Evolutionary conservation across 163 green algal species (phyloP).

Genomic region (Scenedesmus sp.): DNA sequence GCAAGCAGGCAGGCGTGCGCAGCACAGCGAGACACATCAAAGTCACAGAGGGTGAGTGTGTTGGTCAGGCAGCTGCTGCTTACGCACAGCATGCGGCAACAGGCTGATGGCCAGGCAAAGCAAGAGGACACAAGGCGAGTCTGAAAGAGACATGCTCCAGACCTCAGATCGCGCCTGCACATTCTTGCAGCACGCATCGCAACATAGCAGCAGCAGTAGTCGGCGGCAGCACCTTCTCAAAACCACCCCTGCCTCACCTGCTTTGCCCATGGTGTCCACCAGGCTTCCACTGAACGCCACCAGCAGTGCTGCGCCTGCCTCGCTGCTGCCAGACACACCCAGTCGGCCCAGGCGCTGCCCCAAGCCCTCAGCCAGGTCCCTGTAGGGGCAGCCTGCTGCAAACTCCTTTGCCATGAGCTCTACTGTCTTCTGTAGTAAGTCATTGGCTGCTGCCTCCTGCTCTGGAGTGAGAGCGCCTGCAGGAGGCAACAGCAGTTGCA

Average conservation of each 20-base stretch:
- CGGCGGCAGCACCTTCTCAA: too few relatives aligned
- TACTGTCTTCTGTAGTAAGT: conserved; percentile 34
- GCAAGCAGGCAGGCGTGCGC: not conserved
- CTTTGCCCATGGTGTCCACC: conserved; percentile 41
- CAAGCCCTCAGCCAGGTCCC: conserved; percentile 34
- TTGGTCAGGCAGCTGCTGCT: too few relatives aligned
- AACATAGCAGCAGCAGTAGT: too few relatives aligned
- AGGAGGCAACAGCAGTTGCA: not conserved
- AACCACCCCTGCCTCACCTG: not conserved
- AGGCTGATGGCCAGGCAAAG: too few relatives aligned
- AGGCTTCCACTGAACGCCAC: conserved; percentile 14
- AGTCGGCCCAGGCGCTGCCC: conserved; percentile 16
- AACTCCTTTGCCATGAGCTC: conserved; percentile 44
- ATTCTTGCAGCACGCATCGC: not conserved
- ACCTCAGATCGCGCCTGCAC: not conserved
- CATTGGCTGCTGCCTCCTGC: not conserved
- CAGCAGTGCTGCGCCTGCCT: not conserved
- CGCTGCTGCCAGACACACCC: not conserved
- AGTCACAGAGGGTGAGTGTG: not conserved
- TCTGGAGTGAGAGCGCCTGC: not conserved
- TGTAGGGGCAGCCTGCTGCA: conserved; percentile 22
- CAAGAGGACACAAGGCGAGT: too few relatives aligned
- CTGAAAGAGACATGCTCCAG: not conserved
- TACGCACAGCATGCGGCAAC: too few relatives aligned
- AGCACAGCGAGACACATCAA: not conserved